phyloP scores from a whole-genome alignment of 257 asterid genomes.

The Solanum infundibuliforme region DNA sequence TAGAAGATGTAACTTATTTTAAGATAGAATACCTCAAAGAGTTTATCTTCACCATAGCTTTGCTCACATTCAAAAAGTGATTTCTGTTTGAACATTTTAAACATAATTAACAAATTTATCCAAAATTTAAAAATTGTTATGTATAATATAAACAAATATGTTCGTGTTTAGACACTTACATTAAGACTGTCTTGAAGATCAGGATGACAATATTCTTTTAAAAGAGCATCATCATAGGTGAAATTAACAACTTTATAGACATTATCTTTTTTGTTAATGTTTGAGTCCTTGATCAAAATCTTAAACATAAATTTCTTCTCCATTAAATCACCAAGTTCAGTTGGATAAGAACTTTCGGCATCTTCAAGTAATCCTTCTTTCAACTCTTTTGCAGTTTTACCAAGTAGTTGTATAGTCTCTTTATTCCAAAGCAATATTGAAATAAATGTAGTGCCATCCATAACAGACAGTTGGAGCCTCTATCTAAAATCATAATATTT shows the following conservation, averaged over 20 bases:
- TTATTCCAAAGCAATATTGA: not conserved
- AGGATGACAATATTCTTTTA: not conserved
- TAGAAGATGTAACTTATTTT: too few relatives aligned
- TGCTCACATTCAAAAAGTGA: not conserved
- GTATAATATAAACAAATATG: too few relatives aligned
- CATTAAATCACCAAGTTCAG: not conserved
- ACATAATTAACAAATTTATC: too few relatives aligned
- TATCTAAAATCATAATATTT: not conserved
- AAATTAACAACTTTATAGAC: not conserved
- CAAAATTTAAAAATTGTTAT: too few relatives aligned
- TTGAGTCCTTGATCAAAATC: not conserved
- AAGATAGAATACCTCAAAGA: not conserved
- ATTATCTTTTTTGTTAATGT: too few relatives aligned
- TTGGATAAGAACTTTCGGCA: not conserved
- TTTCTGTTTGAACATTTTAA: too few relatives aligned
- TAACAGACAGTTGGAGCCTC: not conserved
- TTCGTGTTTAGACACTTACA: too few relatives aligned
- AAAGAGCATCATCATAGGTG: not conserved
- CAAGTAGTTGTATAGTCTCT: not conserved
- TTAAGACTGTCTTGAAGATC: too few relatives aligned
- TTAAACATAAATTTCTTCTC: not conserved
- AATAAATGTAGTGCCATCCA: not conserved
- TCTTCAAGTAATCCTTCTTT: not conserved
- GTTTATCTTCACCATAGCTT: not conserved
- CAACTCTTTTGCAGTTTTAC: not conserved